Evolutionary conservation across 495 filamentous ascomycete species (phyloP).

Genomic region (Hypoxylon fragiforme): DNA sequence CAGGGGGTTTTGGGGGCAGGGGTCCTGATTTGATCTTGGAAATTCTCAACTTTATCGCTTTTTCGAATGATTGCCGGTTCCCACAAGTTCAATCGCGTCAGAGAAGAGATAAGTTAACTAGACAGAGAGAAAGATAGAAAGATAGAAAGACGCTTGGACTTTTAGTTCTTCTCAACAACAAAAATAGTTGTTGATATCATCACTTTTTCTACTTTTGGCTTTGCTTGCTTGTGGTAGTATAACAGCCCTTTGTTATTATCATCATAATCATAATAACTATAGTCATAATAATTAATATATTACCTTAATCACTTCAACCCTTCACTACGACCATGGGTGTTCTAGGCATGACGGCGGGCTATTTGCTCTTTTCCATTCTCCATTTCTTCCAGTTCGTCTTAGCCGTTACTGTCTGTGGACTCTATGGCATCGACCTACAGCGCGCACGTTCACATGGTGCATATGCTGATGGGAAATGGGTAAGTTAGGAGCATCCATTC

Average conservation of each 20-base stretch:
- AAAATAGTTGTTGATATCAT: too few species aligned
- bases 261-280: not conserved
- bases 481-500: too few species aligned
- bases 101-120: too few species aligned
- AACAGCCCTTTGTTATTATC: too few species aligned
- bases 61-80: not conserved
- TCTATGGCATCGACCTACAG: slow-evolving; percentile 75
- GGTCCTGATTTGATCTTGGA: not conserved
- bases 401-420: slow-evolving; percentile 71
- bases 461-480: slow-evolving; percentile 68
- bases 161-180: too few species aligned
- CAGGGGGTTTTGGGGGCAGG: slow-evolving; percentile 1
- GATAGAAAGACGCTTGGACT: too few species aligned
- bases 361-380: slow-evolving; percentile 53
- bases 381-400: slow-evolving; percentile 75
- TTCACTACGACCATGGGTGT: slow-evolving; percentile 39
- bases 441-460: slow-evolving; percentile 55
- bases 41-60: slow-evolving; percentile 2
- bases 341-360: slow-evolving; percentile 39
- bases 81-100: slow-evolving; percentile 11
- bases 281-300: not conserved
- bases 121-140: too few species aligned
- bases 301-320: not conserved
- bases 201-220: too few species aligned
- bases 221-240: too few species aligned